Evolutionary conservation across 805 yeast species (phyloP), one percentile per base, ranked within the genome.

Genomic region (Hagleromyces aurorensis): DNA sequence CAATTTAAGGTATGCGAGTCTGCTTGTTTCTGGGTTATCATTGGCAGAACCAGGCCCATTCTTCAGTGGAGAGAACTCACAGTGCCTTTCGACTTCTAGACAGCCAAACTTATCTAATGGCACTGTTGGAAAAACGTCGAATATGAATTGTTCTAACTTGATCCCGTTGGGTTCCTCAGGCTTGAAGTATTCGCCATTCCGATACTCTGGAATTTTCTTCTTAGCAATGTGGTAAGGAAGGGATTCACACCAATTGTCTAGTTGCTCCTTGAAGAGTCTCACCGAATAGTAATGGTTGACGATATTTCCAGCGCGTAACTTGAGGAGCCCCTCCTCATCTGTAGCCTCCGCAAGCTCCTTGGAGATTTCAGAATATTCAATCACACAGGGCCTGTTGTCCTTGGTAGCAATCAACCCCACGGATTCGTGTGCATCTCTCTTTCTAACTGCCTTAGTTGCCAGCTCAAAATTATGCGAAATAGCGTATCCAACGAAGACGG

Each of bases 261-360:
- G 65, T 59, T 65, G 64, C 18, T 60, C 41, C 16, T 60, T 56
- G 46, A 91, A 63, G 47, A 86, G 71, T n/a, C 70, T 78, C 25
- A 83, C 83, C 4, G 87, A 78, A 59, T 89, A 91, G 59, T 87
- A 91, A 59, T 91, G 98, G 55, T 91, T 91, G 32, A 91, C 99
- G 41, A 91, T 91, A 59, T 91, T 91, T 15, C 96, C 99, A 4
- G 97, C 96, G 44, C 97, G 72, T 44, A 85, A 70, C 41, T 70
- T 70, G 36, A 91, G 67, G 37, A 78, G 64, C 11, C 77, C 80
- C 15, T 67, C 55, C 1, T 69, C 67, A 40, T 80, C 91, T 16
- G 59, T 59, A 37, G 72, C 75, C 46, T 72, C 73, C 13, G 89
- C 78, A 48, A 87, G 66, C 42, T 80, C 87, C 18, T 62, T 50